Percentiles rank a stretch among this genome's conserved stretches.
phyloP scores from a whole-genome alignment of 768 basidiomycete species.

The Termitomyces sp. region DNA sequence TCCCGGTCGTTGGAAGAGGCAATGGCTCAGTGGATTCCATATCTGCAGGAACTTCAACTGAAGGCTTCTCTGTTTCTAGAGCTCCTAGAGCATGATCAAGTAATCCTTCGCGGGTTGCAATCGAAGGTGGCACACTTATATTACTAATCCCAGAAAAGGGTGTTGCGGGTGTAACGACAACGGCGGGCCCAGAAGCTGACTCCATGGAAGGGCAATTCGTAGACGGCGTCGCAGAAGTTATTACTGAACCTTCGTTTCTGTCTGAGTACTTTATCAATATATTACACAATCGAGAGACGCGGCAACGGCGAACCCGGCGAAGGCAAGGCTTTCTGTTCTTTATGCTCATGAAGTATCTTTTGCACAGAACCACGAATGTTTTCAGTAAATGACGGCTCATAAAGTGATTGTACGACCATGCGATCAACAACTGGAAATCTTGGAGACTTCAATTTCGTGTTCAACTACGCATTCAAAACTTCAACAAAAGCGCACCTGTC shows the following conservation, averaged over 20 bases:
- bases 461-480: neutral
- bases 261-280: conserved; percentile 12
- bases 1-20: conserved; percentile 1
- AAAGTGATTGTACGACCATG: conserved; percentile 44
- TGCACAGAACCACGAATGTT: conserved; percentile 36
- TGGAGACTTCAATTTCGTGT: neutral
- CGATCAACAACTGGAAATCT: conserved; percentile 68
- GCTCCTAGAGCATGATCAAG: conserved; percentile 4
- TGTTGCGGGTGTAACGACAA: conserved; percentile 6
- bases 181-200: conserved; percentile 2
- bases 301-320: conserved; percentile 11
- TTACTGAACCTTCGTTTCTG: conserved; percentile 8
- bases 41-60: neutral
- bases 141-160: neutral
- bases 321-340: conserved; percentile 16
- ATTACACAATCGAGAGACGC: conserved; percentile 2
- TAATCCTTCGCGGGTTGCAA: conserved; percentile 4
- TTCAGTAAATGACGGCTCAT: conserved; percentile 40
- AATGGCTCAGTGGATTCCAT: neutral
- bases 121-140: conserved; percentile 11
- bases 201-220: conserved; percentile 10
- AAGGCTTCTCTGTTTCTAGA: conserved; percentile 10
- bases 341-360: conserved; percentile 39
- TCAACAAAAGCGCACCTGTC: conserved; percentile 42
- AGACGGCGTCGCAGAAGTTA: conserved; percentile 5